These are phyloP conservation scores for Aspergillaceae sp. DNA, from an alignment of 2,329 filamentous ascomycete genomes.

Conservation along the genomic window DNA sequence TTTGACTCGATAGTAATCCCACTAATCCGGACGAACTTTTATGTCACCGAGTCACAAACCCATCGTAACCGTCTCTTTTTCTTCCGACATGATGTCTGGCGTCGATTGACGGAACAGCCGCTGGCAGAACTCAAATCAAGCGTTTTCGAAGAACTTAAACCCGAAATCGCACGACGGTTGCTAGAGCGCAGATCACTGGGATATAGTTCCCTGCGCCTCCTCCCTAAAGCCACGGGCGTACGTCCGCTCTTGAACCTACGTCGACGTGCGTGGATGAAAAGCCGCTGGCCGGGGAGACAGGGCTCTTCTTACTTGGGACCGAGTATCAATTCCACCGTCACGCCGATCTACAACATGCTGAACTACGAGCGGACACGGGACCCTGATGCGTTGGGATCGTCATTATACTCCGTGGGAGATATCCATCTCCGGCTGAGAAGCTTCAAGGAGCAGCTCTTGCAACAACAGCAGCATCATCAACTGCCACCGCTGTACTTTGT, in stretches of 20 bases:
- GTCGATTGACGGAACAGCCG: conserved; percentile 62
- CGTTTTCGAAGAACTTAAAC: conserved; percentile 71
- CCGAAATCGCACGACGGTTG: conserved; percentile 47
- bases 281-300: conserved; percentile 44
- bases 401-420: conserved; percentile 72
- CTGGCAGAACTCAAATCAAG: conserved; percentile 56
- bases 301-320: conserved; percentile 40
- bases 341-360: conserved; percentile 66
- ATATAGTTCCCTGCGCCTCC: conserved; percentile 66
- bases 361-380: conserved; percentile 62
- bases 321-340: conserved; percentile 63
- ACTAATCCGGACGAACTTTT: conserved; percentile 77
- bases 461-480: not conserved
- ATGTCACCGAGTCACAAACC: conserved; percentile 80
- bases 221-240: conserved; percentile 70
- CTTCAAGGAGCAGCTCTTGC: conserved; percentile 48
- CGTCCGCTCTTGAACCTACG: conserved; percentile 83
- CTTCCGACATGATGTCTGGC: conserved; percentile 92
- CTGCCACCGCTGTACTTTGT: conserved; percentile 66
- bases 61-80: conserved; percentile 80
- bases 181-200: conserved; percentile 59
- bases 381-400: conserved; percentile 60
- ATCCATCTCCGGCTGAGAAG: conserved; percentile 63
- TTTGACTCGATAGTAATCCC: conserved; percentile 90
- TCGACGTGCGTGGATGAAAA: conserved; percentile 48